These are phyloP conservation scores for Aureobasidium vineae DNA, from an alignment of 2,329 filamentous ascomycete genomes.

Conservation along the genomic window DNA sequence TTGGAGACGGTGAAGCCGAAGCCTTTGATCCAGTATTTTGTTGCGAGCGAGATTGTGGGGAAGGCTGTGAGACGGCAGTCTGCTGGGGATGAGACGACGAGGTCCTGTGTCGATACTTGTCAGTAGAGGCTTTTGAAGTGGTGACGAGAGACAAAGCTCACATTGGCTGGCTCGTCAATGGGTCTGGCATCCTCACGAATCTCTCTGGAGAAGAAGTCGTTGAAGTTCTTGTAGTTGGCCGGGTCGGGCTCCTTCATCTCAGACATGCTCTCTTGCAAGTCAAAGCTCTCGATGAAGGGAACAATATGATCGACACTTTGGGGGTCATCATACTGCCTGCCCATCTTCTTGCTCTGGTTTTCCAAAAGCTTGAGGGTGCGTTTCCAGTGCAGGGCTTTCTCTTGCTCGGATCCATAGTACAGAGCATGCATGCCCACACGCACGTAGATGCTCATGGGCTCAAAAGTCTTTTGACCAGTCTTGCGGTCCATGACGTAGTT, in stretches of 20 bases:
- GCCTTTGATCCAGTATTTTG: slow-evolving; percentile 47
- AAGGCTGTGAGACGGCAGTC: slow-evolving; percentile 44
- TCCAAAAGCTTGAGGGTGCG: slow-evolving; percentile 38
- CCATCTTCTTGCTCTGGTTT: slow-evolving; percentile 44
- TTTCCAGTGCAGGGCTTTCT: slow-evolving; percentile 42
- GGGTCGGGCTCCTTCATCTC: slow-evolving; percentile 43
- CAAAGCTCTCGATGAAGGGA: slow-evolving; percentile 45
- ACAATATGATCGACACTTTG: slow-evolving; percentile 41
- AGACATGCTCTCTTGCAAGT: slow-evolving; percentile 36
- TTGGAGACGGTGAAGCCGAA: slow-evolving; percentile 41
- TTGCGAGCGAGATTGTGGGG: slow-evolving; percentile 42
- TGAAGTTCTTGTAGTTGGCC: slow-evolving; percentile 44
- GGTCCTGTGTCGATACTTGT: slow-evolving; percentile 21
- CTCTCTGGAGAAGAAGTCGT: slow-evolving; percentile 46
- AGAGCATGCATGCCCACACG: slow-evolving; percentile 46
- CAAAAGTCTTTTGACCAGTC: slow-evolving; percentile 44
- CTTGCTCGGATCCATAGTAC: slow-evolving; percentile 45
- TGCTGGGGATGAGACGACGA: slow-evolving; percentile 39
- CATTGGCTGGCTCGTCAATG: slow-evolving; percentile 40
- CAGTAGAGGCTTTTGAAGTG: neutral
- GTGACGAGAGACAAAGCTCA: neutral
- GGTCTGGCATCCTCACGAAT: slow-evolving; percentile 41
- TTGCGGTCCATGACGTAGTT: slow-evolving; percentile 47
- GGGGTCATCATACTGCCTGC: slow-evolving; percentile 43
- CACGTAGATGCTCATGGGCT: slow-evolving; percentile 47